Percentiles rank a stretch among this genome's conserved stretches.
Evolutionary conservation across 2,329 filamentous ascomycete genomes (phyloP).

Genomic region (Ceratocystis destructans): DNA sequence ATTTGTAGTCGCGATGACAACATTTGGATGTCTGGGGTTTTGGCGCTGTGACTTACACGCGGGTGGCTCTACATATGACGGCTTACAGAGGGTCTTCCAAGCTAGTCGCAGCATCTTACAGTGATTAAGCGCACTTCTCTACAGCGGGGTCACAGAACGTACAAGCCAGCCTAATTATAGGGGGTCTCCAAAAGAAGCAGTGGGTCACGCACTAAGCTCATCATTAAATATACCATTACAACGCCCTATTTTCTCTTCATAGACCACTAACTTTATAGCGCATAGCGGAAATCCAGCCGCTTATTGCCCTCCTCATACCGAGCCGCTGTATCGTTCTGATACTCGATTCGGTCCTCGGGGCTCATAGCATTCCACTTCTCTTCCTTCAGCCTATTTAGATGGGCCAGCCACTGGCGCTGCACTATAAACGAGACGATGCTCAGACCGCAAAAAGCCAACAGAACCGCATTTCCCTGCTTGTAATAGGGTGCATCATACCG

Average conservation of each 20-base stretch:
- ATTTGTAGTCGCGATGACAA: slow-evolving; percentile 9
- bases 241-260: neutral
- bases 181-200: too few relatives aligned
- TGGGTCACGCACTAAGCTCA: too few relatives aligned
- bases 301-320: slow-evolving; percentile 21
- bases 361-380: slow-evolving; percentile 17
- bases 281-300: slow-evolving; percentile 21
- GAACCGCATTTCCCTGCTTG: slow-evolving; percentile 32
- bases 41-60: neutral
- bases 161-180: too few relatives aligned
- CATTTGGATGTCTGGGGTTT: neutral
- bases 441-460: slow-evolving; percentile 22
- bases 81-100: neutral
- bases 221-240: neutral
- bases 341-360: slow-evolving; percentile 16
- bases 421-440: slow-evolving; percentile 28
- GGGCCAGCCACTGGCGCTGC: slow-evolving; percentile 30
- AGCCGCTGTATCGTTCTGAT: slow-evolving; percentile 19
- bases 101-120: too few relatives aligned
- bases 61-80: neutral
- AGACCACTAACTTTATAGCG: slow-evolving; percentile 15
- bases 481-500: slow-evolving; percentile 33
- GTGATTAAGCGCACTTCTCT: too few relatives aligned
- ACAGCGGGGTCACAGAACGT: too few relatives aligned
- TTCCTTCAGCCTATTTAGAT: slow-evolving; percentile 25